Conservation (phyloP, 2,329 filamentous ascomycete genomes). For the Diaporthe citriasiana region DNA sequence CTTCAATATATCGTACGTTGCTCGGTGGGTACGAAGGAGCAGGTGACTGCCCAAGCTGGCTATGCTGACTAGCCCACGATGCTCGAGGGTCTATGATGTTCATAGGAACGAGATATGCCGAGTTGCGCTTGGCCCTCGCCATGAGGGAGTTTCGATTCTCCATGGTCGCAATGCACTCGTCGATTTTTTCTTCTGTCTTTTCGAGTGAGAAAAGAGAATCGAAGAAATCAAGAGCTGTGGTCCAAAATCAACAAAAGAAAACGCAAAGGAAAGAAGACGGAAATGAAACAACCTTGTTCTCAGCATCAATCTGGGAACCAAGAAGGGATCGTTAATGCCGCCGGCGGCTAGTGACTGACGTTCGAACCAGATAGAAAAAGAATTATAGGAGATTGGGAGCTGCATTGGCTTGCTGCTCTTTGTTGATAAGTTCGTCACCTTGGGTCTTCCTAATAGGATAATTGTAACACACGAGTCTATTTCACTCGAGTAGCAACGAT, state of each 20-base stretch:
- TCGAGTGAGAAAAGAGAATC: no score
- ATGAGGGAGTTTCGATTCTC: conserved; percentile 10
- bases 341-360: not conserved
- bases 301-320: conserved; percentile 6
- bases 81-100: conserved; percentile 22
- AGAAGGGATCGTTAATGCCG: not conserved
- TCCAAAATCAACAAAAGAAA: not conserved
- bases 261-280: no score
- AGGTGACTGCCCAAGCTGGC: conserved; percentile 6
- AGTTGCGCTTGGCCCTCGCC: conserved; percentile 15
- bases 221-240: no score
- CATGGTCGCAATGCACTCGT: not conserved
- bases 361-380: not conserved
- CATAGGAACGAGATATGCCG: conserved; percentile 20
- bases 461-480: not conserved
- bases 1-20: conserved; percentile 14
- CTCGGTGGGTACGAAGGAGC: not conserved
- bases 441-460: not conserved
- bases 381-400: not conserved
- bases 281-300: not conserved
- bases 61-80: not conserved
- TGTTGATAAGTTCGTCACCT: not conserved
- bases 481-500: not conserved
- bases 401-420: no score
- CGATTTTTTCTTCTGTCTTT: no score